Base-by-base conservation (phyloP, 495 filamentous ascomycete species). In the Xylaria venustula region DNA sequence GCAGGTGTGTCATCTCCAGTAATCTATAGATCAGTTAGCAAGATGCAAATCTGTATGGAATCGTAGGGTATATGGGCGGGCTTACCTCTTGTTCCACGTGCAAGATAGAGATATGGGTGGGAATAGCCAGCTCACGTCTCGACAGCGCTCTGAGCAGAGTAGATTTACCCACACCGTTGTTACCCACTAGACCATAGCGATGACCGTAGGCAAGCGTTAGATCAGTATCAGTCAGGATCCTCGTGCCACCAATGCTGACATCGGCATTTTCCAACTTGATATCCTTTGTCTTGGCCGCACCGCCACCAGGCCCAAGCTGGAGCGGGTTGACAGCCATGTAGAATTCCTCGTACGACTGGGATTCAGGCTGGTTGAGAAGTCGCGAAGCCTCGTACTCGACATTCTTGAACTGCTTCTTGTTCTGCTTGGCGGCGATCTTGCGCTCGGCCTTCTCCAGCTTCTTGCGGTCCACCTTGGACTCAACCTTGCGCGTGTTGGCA, bases 111-210 rank as follows among this genome's bases (percentile, higher is more conserved):
- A 99, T 98, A 67, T 99, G 95, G 0, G 88, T 93, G 15, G 94
- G 94, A 72, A 99, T 89, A 9, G 94, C 83, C 48, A 99, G 81
- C 71, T 99, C 94, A 89, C 94, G 86, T 64, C 92, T 86, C 64
- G 93, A 96, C 60, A 99, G 77, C 8, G 95, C 94, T 48, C 93
- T 82, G 50, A 99, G 83, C 52, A 99, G 79, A 14, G 94, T 99
- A 77, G 88, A 92, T 84, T 99, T 99, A 81, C 94, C 94, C 58
- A 99, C 93, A 92, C 94, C 94, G 83, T 99, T 99, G 79, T 97
- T 89, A 81, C 94, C 94, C 57, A 98, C 94, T 51, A 98, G 83
- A 86, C 94, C 95, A 76, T 98, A 99, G 56, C 94, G 88, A 66
- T 92, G 88, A 36, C 95, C 92, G 75, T 94, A 97, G 2, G 94